Conservation (phyloP, 352 stramenopile species). For the Blastocystis sp. region DNA sequence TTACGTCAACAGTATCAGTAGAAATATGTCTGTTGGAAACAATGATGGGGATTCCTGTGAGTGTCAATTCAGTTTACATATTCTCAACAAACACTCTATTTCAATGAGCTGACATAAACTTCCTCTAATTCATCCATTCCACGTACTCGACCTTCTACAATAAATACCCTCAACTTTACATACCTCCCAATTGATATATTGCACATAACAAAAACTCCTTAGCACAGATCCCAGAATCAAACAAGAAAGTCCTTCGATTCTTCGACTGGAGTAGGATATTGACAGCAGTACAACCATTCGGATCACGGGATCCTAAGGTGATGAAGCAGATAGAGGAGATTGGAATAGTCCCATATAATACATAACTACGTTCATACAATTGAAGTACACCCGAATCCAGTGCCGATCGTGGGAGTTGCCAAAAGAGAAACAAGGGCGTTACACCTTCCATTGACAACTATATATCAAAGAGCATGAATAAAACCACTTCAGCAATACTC, state of each 20-base stretch:
- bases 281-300: not conserved
- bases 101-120: not conserved
- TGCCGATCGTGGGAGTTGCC: not conserved
- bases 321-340: not conserved
- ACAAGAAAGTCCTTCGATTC: not conserved
- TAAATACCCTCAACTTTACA: too few relatives aligned
- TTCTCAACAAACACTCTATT: not conserved
- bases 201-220: not conserved
- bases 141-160: too few relatives aligned
- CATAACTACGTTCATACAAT: not conserved
- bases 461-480: not conserved
- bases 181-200: not conserved
- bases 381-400: not conserved
- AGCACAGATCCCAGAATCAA: not conserved
- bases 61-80: not conserved
- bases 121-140: not conserved
- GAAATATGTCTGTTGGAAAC: conserved; percentile 21
- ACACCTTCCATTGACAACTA: not conserved
- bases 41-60: not conserved
- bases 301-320: not conserved
- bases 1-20: not conserved
- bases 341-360: not conserved
- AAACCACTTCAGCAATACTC: not conserved
- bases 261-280: not conserved
- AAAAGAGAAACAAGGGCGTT: not conserved